phyloP scores from a whole-genome alignment of 805 yeast species.

The Pichia cephalocereana region DNA sequence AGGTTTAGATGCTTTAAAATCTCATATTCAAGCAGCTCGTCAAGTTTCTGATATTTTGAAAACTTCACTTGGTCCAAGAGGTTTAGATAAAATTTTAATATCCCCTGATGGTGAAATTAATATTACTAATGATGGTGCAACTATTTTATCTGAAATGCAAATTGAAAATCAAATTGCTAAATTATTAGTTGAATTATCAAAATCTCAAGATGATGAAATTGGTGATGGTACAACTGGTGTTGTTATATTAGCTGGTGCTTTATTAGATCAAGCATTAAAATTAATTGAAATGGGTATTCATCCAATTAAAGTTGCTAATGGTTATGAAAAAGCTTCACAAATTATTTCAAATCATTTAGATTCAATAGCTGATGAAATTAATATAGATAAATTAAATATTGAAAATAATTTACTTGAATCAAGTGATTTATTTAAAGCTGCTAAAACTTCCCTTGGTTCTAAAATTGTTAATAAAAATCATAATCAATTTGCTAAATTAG shows the following conservation, averaged over 20 bases:
- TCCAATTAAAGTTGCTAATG: conserved; percentile 94
- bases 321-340: conserved; percentile 94
- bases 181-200: conserved; percentile 83
- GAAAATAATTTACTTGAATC: conserved; percentile 25
- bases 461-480: conserved; percentile 92
- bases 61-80: conserved; percentile 95
- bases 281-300: conserved; percentile 95
- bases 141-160: conserved; percentile 93
- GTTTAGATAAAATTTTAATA: conserved; percentile 92
- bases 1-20: conserved; percentile 73
- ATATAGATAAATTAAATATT: conserved; percentile 22
- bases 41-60: conserved; percentile 88
- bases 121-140: conserved; percentile 97
- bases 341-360: conserved; percentile 78
- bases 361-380: conserved; percentile 37
- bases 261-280: conserved; percentile 89
- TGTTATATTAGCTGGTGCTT: conserved; percentile 90
- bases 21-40: conserved; percentile 91
- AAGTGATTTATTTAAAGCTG: conserved; percentile 74
- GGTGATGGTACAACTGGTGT: conserved; percentile 99
- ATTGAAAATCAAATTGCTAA: conserved; percentile 94
- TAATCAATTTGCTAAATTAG: conserved; percentile 91
- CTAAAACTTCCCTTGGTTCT: conserved; percentile 89
- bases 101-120: conserved; percentile 97
- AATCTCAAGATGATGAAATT: conserved; percentile 94